A percentile compares a stretch with the other conserved stretches of the same genome.
phyloP scores from a whole-genome alignment of 2,329 filamentous ascomycete species.

The Nannizziopsis barbatae region DNA sequence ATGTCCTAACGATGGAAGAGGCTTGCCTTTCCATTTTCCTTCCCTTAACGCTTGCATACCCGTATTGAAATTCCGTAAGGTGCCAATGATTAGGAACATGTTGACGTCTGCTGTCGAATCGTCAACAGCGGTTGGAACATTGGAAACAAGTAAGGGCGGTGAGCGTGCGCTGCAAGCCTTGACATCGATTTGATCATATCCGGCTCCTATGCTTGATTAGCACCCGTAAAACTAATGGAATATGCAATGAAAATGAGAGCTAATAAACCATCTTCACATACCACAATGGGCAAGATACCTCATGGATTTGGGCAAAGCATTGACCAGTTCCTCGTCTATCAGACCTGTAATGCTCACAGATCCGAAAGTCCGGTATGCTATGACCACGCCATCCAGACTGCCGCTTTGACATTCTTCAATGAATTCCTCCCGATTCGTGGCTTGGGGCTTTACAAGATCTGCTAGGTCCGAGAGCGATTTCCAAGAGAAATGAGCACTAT shows the following conservation, averaged over 20 bases:
- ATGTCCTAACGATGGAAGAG: conserved; percentile 50
- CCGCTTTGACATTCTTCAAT: conserved; percentile 56
- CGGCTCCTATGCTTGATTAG: conserved; percentile 44
- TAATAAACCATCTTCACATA: conserved; percentile 17
- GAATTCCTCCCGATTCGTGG: conserved; percentile 56
- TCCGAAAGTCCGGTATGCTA: conserved; percentile 59
- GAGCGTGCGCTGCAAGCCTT: conserved; percentile 55
- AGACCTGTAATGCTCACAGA: conserved; percentile 55
- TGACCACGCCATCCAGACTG: conserved; percentile 52
- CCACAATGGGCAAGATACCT: conserved; percentile 33
- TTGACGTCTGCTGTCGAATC: conserved; percentile 72
- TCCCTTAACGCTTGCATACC: conserved; percentile 55
- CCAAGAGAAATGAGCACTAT: conserved; percentile 15
- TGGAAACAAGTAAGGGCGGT: conserved; percentile 56
- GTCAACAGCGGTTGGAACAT: conserved; percentile 69
- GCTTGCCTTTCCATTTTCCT: conserved; percentile 55
- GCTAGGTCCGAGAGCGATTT: conserved; percentile 38
- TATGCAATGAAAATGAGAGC: not conserved
- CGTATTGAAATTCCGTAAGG: conserved; percentile 60
- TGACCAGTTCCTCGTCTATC: conserved; percentile 60
- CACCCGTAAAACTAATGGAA: not conserved
- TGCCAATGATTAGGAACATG: conserved; percentile 71
- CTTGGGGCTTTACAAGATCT: conserved; percentile 52
- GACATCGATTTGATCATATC: conserved; percentile 74
- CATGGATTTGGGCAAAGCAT: conserved; percentile 33